Base-by-base conservation (phyloP, 495 filamentous ascomycete genomes). In the Penicillium crystallinum region DNA sequence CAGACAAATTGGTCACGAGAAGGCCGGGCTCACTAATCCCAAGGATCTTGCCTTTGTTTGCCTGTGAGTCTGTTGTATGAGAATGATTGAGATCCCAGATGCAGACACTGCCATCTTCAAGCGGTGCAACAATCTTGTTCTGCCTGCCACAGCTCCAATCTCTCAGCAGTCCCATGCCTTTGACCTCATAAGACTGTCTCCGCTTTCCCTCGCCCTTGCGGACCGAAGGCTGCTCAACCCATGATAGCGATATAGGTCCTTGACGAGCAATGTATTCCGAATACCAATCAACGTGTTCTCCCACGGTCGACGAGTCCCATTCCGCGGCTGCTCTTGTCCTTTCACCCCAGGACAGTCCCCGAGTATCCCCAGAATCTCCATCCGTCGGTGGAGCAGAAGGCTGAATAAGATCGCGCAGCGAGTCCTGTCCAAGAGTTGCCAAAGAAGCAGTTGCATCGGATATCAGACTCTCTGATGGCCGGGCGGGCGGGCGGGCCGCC, bases 181-280 rank as follows among this genome's bases (percentile, higher is more conserved):
- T 77, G 19, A 69, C 62, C 27, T 77, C 72, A 30, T 81, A 75
- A 5, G 78, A 73, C 51, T 85, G 81, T 22, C 62, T 63, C 25
- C 57, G 52, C 6, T 62, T 58, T 1, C 62, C 55, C 6, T 64
- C 58, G 5, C 61, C 60, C 4, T 64, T 59, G 17, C 55, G 54
- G 17, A 68, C 62, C 14, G 65, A 66, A 14, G 81, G 80, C 44
- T 82, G 76, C 57, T 89, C 80, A 40, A 92, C 72, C 90, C 90
- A 96, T 57, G 77, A 86, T 25, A 88, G 69, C 6, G 76, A 78
- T 25, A 90, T 77, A 0, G 88, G 85, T 0, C 81, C 90, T 71
- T 93, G 79, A 19, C 90, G 77, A 22, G 90, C 88, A 55, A 92
- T 86, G 65, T 88, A 96, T 67, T 96, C 91, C 44, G 85, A 81